phyloP scores from a whole-genome alignment of 495 filamentous ascomycete genomes.

The Penicilliopsis zonata region DNA sequence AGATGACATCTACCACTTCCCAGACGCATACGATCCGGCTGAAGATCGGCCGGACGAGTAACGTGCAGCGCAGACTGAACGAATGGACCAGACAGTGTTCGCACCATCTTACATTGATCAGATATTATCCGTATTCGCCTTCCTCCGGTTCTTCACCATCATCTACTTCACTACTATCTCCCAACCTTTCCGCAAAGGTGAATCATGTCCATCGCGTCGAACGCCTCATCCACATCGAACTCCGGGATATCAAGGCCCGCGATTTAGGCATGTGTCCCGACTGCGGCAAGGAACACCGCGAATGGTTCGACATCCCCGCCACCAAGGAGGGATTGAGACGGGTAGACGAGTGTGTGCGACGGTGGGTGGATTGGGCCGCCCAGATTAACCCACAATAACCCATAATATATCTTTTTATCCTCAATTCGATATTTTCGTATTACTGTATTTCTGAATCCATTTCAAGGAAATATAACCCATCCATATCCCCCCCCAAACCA shows the following conservation, averaged over 20 bases:
- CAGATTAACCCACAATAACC: too few relatives aligned
- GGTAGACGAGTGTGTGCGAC: conserved; percentile 74
- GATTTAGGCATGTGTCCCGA: conserved; percentile 58
- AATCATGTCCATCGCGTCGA: conserved; percentile 85
- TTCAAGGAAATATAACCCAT: conserved; percentile 33
- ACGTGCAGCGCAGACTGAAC: conserved; percentile 81
- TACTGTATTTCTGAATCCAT: neutral
- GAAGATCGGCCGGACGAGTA: conserved; percentile 85
- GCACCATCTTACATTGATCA: conserved; percentile 70
- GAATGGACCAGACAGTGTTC: conserved; percentile 92
- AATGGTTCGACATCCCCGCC: conserved; percentile 93
- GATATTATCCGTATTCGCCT: conserved; percentile 80
- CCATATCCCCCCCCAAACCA: conserved; percentile 53
- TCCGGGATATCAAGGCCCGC: conserved; percentile 54
- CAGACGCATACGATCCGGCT: conserved; percentile 53
- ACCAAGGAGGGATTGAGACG: conserved; percentile 52
- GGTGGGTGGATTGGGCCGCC: conserved; percentile 87
- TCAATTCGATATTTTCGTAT: neutral
- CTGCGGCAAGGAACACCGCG: conserved; percentile 80
- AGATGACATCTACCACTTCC: conserved; percentile 24
- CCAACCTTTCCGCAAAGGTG: conserved; percentile 60
- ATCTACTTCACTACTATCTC: conserved; percentile 4
- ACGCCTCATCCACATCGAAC: conserved; percentile 79
- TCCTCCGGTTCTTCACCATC: conserved; percentile 31
- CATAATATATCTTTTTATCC: conserved; percentile 25